Percentiles rank a stretch among this genome's conserved stretches.
Conservation (phyloP, 108 stramenopile species). For the Nitzschia inconspicua region DNA sequence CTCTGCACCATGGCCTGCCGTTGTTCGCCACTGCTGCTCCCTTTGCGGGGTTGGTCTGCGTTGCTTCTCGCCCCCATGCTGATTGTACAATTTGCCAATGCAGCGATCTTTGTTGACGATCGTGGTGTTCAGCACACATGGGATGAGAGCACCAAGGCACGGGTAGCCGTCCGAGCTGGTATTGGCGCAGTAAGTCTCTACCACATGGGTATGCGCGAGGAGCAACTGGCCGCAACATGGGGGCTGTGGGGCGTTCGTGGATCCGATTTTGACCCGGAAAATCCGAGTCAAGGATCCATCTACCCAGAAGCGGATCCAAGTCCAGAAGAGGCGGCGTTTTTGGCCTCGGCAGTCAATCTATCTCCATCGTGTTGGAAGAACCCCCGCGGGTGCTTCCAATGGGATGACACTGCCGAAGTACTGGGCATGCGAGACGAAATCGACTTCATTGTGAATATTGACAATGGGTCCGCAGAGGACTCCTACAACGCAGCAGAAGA, state of each 20-base stretch:
- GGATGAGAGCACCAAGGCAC: not conserved
- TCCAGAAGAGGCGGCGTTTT: constrained; percentile 5
- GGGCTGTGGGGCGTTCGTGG: constrained; percentile 9
- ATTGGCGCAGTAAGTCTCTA: not conserved
- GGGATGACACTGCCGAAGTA: not conserved
- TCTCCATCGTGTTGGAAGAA: not conserved
- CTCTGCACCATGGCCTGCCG: too few relatives aligned
- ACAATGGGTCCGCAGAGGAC: constrained; percentile 5
- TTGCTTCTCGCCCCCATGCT: not conserved
- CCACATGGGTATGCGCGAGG: constrained; percentile 9
- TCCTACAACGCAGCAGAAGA: not conserved
- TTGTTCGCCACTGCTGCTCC: too few relatives aligned
- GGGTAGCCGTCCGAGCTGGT: not conserved
- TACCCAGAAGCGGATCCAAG: constrained; percentile 5
- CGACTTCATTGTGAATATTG: constrained; percentile 6
- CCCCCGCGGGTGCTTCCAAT: not conserved
- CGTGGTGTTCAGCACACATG: not conserved
- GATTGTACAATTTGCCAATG: not conserved
- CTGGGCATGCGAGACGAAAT: not conserved
- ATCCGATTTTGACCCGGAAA: not conserved
- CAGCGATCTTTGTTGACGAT: constrained; percentile 6
- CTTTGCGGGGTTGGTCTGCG: too few relatives aligned
- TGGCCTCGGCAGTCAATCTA: not conserved
- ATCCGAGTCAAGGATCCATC: not conserved
- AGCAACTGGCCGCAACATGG: constrained; percentile 4